These are phyloP conservation scores for Cornus kousa DNA, from an alignment of 148 eudicot species.

Conservation along the genomic window DNA sequence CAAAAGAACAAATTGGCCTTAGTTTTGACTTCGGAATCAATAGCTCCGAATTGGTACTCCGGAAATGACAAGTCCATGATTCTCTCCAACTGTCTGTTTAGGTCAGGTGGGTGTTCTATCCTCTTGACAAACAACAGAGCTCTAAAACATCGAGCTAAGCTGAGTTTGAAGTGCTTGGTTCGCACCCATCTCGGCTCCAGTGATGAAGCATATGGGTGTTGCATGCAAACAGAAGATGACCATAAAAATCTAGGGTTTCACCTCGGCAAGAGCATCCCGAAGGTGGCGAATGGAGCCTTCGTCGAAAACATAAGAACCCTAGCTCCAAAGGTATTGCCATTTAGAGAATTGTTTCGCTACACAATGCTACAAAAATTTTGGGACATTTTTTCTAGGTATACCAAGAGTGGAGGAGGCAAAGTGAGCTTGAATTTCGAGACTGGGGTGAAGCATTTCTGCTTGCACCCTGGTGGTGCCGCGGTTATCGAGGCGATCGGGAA, in stretches of 20 bases:
- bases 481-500: conserved; percentile 8
- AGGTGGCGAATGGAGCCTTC: background rate
- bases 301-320: background rate
- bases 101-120: conserved; percentile 17
- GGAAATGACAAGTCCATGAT: conserved; percentile 15
- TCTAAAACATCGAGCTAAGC: background rate
- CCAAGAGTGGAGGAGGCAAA: background rate
- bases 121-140: conserved; percentile 10
- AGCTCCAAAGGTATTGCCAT: conserved; percentile 4
- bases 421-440: background rate
- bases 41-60: conserved; percentile 11
- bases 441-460: conserved; percentile 10
- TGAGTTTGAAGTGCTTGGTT: conserved; percentile 12
- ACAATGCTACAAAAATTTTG: too few relatives aligned
- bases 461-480: conserved; percentile 15
- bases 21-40: conserved; percentile 12
- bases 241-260: background rate
- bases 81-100: conserved; percentile 9
- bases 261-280: conserved; percentile 4
- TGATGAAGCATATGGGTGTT: conserved; percentile 11
- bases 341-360: conserved; percentile 8
- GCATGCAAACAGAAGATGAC: conserved; percentile 10
- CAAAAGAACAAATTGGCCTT: conserved; percentile 6
- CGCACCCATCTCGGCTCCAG: conserved; percentile 16
- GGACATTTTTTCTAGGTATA: background rate